Percentiles rank a stretch among this genome's conserved stretches.
Conservation (phyloP, 129 eudicot genomes). For the Lactuca saligna region DNA sequence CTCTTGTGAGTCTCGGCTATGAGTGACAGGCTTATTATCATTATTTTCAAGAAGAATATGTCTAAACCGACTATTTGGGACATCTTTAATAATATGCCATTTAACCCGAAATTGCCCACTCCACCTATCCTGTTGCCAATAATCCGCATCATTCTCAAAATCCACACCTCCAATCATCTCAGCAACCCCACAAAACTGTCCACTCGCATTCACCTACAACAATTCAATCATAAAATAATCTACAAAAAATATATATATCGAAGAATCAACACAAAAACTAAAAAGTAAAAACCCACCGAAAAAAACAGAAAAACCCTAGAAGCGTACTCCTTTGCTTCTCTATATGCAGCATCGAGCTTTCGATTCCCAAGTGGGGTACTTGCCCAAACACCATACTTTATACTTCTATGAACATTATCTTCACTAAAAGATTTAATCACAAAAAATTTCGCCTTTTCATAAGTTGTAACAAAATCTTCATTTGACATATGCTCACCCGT, state of each 20-base stretch:
- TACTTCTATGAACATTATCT: constrained; percentile 92
- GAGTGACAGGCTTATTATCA: constrained; percentile 93
- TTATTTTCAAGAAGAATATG: constrained; percentile 88
- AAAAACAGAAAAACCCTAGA: constrained; percentile 84
- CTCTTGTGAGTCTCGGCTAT: constrained; percentile 98
- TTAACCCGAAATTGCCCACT: constrained; percentile 87
- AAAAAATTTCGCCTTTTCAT: constrained; percentile 74
- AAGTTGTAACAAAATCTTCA: constrained; percentile 63
- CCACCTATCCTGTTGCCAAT: constrained; percentile 99
- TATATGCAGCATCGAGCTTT: constrained; percentile 86
- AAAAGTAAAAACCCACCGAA: constrained; percentile 51
- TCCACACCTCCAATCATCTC: constrained; percentile 93
- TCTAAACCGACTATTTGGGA: constrained; percentile 80
- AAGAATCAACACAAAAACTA: background rate
- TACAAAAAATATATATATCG: no score
- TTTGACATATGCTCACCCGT: constrained; percentile 34
- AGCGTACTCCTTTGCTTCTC: constrained; percentile 61
- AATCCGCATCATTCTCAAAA: constrained; percentile 78
- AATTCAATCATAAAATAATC: no score
- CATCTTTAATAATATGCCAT: constrained; percentile 87
- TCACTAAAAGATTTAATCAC: constrained; percentile 94
- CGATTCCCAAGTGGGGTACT: constrained; percentile 89
- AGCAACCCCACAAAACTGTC: constrained; percentile 95
- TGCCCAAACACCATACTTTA: constrained; percentile 86
- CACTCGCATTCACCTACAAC: constrained; percentile 84